These are phyloP conservation scores for Starmerella geochares DNA, from an alignment of 805 yeast genomes.

Conservation along the genomic window DNA sequence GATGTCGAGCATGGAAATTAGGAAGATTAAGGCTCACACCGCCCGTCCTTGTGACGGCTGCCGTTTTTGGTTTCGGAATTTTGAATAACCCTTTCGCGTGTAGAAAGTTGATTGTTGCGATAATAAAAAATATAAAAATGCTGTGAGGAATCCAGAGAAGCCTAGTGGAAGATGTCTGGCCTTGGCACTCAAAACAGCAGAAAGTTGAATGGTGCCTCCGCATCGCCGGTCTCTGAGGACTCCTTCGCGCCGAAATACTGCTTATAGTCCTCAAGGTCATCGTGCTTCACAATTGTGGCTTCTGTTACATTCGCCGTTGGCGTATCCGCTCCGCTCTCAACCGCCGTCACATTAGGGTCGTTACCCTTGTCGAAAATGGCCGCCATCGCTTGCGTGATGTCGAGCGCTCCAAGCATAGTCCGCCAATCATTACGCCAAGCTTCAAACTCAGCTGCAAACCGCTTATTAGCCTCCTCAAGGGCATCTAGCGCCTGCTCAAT, in stretches of 20 bases:
- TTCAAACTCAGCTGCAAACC: not conserved
- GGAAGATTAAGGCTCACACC: conserved; percentile 8
- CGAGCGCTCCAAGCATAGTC: not conserved
- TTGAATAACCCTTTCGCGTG: no score
- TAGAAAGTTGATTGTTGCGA: no score
- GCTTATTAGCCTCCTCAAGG: conserved; percentile 1
- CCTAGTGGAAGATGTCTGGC: no score
- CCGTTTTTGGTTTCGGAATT: not conserved
- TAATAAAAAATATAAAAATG: no score
- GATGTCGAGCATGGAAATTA: conserved; percentile 51
- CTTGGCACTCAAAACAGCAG: not conserved
- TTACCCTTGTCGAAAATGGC: not conserved
- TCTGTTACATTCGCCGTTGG: no score
- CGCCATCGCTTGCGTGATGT: not conserved
- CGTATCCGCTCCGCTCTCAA: no score
- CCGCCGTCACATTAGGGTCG: not conserved
- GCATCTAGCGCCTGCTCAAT: conserved; percentile 7
- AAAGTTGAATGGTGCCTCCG: not conserved
- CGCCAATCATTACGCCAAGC: conserved; percentile 8
- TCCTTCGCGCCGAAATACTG: not conserved
- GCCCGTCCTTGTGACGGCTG: not conserved
- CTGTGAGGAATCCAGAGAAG: no score
- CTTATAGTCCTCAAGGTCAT: not conserved
- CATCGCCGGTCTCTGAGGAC: not conserved
- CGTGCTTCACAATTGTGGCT: no score